Base-by-base conservation (phyloP, 768 basidiomycete genomes). In the Serendipita sp. region DNA sequence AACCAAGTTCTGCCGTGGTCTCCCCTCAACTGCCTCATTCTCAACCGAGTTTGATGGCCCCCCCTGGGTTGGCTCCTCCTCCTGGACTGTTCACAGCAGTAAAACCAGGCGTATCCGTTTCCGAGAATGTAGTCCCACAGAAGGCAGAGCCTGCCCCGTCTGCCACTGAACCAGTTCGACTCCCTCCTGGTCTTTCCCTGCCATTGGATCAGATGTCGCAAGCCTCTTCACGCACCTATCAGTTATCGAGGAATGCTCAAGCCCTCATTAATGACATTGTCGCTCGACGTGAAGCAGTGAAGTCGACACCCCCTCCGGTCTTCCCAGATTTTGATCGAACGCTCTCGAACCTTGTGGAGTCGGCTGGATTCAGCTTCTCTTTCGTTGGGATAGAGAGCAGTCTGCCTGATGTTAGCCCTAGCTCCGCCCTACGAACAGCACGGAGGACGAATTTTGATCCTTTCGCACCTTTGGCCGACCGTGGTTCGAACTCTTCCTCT, bases 321-420 rank as follows among this genome's bases (percentile, higher is more conserved):
- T 94, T 94, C 79, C 92, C 91, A 9, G 91, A 94, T 66, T 83
- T 94, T 66, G 90, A 92, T 71, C 82, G 88, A 31, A 90, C 88
- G 20, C 75, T 93, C 48, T 82, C 86, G 69, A 83, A 81, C 53
- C 75, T 92, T 44, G 82, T 80, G 31, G 81, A 76, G 61, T 78
- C 62, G 7, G 77, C 81, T 33, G 82, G 86, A 7, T 93, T 93
- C 75, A 90, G 85, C 71, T 93, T 94, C 74, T 58, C 53, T 30
- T 58, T 58, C 30, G 11, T 24, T n/a, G 31, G 33, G 9, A n/a
- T 58, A 9, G 53, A 91, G 84, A 72, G 74, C 92, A 45, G 90
- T 90, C 71, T 86, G 86, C 28, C 88, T 84, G 38, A 38, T 38
- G 38, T 14, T 7, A 14, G 38, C 38, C 14, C 38, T 14, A 14